Evolutionary conservation across 1,139 yeast genomes (phyloP).

Genomic region (Arxiozyma bovina): DNA sequence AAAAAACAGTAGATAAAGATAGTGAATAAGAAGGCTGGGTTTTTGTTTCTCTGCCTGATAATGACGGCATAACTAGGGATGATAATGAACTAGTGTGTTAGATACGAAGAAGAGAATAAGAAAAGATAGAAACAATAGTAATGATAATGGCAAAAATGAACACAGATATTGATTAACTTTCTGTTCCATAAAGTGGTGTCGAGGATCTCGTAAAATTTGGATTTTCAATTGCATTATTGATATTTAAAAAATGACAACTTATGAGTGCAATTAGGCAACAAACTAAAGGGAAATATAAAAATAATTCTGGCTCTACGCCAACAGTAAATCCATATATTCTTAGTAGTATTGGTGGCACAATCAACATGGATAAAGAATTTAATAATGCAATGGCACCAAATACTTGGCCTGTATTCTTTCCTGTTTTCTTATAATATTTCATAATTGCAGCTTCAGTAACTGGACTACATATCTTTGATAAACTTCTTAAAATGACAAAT

Average conservation of each 20-base stretch:
- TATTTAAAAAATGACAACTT: conserved; percentile 16
- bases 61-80: background rate
- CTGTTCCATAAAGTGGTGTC: background rate
- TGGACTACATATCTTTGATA: conserved; percentile 37
- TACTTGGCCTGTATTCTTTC: conserved; percentile 43
- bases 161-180: background rate
- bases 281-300: conserved; percentile 25
- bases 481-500: conserved; percentile 31
- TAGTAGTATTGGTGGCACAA: conserved; percentile 37
- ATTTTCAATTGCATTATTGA: background rate
- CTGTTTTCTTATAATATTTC: conserved; percentile 40
- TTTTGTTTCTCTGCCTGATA: background rate
- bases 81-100: too few species aligned
- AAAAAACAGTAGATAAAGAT: too few species aligned
- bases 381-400: conserved; percentile 46
- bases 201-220: background rate
- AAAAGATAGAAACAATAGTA: background rate
- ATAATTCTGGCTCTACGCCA: conserved; percentile 26
- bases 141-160: background rate
- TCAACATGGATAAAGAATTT: conserved; percentile 35
- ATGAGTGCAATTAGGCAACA: conserved; percentile 16
- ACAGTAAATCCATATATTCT: conserved; percentile 36
- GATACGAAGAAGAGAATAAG: background rate
- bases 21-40: too few species aligned
- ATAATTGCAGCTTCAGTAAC: conserved; percentile 39